Base-by-base conservation (phyloP, 1,139 yeast genomes). In the Debaryomycetaceae sp. region DNA sequence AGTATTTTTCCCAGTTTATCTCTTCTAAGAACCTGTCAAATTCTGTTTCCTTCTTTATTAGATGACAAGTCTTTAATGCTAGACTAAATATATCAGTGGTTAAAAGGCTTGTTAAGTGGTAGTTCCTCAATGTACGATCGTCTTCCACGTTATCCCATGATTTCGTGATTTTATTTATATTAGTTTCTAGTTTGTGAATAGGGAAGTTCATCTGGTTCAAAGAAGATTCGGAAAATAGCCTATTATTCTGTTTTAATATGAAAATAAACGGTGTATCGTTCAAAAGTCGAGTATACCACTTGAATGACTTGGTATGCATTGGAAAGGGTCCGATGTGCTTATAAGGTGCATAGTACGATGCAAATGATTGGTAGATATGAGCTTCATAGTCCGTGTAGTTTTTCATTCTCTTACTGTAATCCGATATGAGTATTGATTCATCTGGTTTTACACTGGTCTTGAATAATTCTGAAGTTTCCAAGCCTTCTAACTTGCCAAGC, bases 201-300 rank as follows among this genome's bases (percentile, higher is more conserved):
- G 66, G 59, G 31, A 52, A 44, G 43, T 69, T 62, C 32, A 56
- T 41, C 39, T 63, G 64, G 14, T 47, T 44, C 15, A 67, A 39
- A 11, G 65, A 54, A 1, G 56, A 32, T 5, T 58, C 59, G 2
- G 68, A 56, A 41, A 67, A 60, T 11, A 71, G 55, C 14, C 58
- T 43, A 31, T 63, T 56, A 24, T 49, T 50, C 41, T 65, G 68
- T 38, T 54, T 55, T 5, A 70, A 47, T 5, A 71, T 46, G 13
- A 71, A 43, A 3, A 63, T 46, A 5, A 70, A 50, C 1, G 76
- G 76, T 0, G 73, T 55, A n/a, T 47, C 35, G 4, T 44, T 35
- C 5, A 70, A 45, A 17, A 63, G 50, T 28, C 58, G 50, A 9
- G 47, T 44, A 46, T 54, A 67, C 72, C 70, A 70, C 30, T 46